Base-by-base conservation (phyloP, 2,329 filamentous ascomycete species). In the Colletotrichum limetticola region DNA sequence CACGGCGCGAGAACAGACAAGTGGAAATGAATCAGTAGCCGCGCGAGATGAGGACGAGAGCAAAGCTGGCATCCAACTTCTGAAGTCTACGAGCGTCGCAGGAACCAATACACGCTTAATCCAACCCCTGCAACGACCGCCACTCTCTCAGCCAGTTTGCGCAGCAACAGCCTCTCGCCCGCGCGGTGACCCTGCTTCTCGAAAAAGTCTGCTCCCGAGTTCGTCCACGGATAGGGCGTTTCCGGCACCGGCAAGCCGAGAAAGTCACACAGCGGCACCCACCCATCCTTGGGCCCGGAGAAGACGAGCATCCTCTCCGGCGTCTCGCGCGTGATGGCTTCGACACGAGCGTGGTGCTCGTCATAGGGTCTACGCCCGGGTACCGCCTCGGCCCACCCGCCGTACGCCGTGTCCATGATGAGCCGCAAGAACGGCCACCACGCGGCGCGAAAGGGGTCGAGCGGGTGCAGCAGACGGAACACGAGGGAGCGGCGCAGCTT, bases 351-450 rank as follows among this genome's bases (percentile, higher is more conserved):
- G 6, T 42, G 37, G 6, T 42, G 37, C 37, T 42, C 37, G 37
- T 42, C 37, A 42, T 19, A 42, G 16, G 37, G 37, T 28, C 22
- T 46, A 22, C 59, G 59, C 12, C 59, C 37, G 12, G 59, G 35
- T 11, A 37, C 22, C 26, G 59, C 59, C 37, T 62, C 37, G 24
- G 59, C 59, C 59, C 59, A 62, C 16, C 59, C 59, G 22, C 59
- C 59, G 22, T 62, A 62, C 4, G 59, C 59, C 8, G 59, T 62
- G 35, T 62, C 59, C 59, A 62, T 62, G 3, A 62, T 46, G 9
- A 62, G 59, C 8, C 59, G 59, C 0, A 62, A 1, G n/a, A 62
- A 62, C 12, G 35, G 59, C 59, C 59, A 62, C 59, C 59, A 62
- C 26, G 59, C 59, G 3, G 59, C 59, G 30, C 59, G 59, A 24